These are phyloP conservation scores for Trametes cingulata DNA, from an alignment of 768 basidiomycete species.

Conservation along the genomic window DNA sequence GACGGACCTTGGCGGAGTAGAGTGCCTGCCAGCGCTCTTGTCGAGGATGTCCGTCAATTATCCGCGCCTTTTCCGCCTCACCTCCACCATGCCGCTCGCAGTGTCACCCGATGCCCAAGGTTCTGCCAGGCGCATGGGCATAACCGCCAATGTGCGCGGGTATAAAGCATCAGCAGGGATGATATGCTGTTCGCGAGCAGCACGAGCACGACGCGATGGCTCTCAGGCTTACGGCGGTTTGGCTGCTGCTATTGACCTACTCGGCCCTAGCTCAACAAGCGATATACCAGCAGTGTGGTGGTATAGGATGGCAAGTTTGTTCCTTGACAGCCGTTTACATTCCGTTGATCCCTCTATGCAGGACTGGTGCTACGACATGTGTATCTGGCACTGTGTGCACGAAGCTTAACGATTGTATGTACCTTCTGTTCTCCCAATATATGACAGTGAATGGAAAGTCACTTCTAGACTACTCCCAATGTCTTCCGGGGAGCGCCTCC, in stretches of 20 bases:
- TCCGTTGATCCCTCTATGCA: conserved; percentile 20
- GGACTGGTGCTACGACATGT: conserved; percentile 53
- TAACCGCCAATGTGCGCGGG: neutral
- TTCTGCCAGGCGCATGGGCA: neutral
- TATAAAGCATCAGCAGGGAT: neutral
- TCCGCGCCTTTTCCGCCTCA: conserved; percentile 29
- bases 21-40: neutral
- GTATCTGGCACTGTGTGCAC: conserved; percentile 47
- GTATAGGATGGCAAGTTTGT: conserved; percentile 46
- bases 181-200: neutral
- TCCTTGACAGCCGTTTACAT: neutral
- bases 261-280: conserved; percentile 40
- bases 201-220: conserved; percentile 7
- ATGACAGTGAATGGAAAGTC: neutral
- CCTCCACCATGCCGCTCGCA: neutral
- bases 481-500: conserved; percentile 42
- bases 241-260: conserved; percentile 25
- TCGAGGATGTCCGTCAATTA: conserved; percentile 25
- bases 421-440: neutral
- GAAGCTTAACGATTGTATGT: conserved; percentile 45
- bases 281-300: conserved; percentile 50
- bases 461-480: conserved; percentile 49
- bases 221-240: neutral
- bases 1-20: neutral
- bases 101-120: conserved; percentile 7